Percentiles rank a stretch among this genome's conserved stretches.
Conservation (phyloP, 805 yeast genomes). For the Metschnikowia corniflorae region DNA sequence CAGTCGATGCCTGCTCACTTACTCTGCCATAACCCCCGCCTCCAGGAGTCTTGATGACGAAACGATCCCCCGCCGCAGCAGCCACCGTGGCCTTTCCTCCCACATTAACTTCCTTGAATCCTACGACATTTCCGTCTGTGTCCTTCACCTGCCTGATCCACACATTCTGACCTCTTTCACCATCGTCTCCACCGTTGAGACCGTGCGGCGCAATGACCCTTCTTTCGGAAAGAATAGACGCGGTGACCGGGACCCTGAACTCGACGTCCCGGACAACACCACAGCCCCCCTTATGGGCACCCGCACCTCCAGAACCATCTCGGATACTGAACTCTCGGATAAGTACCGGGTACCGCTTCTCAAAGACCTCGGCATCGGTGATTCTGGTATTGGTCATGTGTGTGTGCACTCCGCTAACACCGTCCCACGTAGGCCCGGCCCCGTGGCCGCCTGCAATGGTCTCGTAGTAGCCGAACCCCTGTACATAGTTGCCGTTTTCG, state of each 20-base stretch:
- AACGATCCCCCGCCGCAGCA: conserved; percentile 39
- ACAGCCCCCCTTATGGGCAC: conserved; percentile 16
- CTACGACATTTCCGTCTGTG: conserved; percentile 21
- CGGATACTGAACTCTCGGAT: conserved; percentile 18
- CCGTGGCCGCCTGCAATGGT: conserved; percentile 22
- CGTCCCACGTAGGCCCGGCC: conserved; percentile 21
- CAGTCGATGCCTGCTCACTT: conserved; percentile 2
- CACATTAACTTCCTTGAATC: conserved; percentile 14
- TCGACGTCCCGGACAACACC: conserved; percentile 21
- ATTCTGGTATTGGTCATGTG: conserved; percentile 21
- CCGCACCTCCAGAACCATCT: conserved; percentile 15
- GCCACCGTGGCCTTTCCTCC: conserved; percentile 21
- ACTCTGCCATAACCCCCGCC: conserved; percentile 42
- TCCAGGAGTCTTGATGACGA: conserved; percentile 40
- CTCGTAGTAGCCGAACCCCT: conserved; percentile 22
- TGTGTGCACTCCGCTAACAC: conserved; percentile 18
- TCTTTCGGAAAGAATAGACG: conserved; percentile 71
- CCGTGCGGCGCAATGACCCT: conserved; percentile 86
- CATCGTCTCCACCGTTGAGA: conserved; percentile 75
- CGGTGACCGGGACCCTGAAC: conserved; percentile 19
- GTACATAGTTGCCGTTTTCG: conserved; percentile 28
- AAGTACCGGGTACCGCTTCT: conserved; percentile 20
- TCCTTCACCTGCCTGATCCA: conserved; percentile 28
- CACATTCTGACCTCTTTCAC: conserved; percentile 55
- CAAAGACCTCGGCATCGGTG: conserved; percentile 21